Percentiles rank a stretch among this genome's conserved stretches.
Conservation (phyloP, 2,329 filamentous ascomycete genomes). For the Aspergillus eucalypticola region DNA sequence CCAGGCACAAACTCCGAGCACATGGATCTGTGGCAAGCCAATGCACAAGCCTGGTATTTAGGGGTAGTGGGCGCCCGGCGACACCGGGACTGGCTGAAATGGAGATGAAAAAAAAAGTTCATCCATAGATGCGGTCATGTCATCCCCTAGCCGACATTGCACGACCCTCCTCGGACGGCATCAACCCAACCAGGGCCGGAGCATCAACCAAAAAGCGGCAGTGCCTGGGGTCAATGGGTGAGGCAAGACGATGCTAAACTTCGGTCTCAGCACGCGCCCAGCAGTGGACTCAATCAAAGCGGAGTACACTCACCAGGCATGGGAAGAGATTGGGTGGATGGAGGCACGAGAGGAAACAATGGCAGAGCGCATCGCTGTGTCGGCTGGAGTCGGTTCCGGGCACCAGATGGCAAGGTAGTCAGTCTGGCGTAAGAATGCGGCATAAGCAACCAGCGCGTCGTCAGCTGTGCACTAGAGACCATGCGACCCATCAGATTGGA, state of each 20-base stretch:
- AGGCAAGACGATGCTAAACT: conserved; percentile 10
- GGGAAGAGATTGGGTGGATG: conserved; percentile 12
- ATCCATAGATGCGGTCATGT: conserved; percentile 6
- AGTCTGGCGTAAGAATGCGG: background rate
- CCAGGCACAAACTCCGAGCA: conserved; percentile 11
- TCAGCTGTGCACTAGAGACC: conserved; percentile 4
- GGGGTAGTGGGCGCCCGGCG: conserved; percentile 9
- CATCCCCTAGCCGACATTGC: conserved; percentile 5
- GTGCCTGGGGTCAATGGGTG: conserved; percentile 14
- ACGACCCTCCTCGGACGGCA: conserved; percentile 8
- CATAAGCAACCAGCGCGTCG: conserved; percentile 6
- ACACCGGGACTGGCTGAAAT: conserved; percentile 11
- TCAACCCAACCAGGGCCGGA: conserved; percentile 3
- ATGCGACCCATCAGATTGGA: conserved; percentile 6
- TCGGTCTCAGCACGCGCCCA: conserved; percentile 25
- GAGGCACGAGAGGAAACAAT: conserved; percentile 8
- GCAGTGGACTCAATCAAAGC: conserved; percentile 15
- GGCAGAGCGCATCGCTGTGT: conserved; percentile 12
- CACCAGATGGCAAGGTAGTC: conserved; percentile 1
- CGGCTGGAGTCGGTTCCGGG: conserved; percentile 17
- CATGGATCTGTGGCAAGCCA: conserved; percentile 13
- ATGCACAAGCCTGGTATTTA: conserved; percentile 9
- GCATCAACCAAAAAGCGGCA: conserved; percentile 14
- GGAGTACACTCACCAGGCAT: conserved; percentile 18
- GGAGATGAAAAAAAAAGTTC: background rate